Evolutionary conservation across 2,329 filamentous ascomycete species (phyloP), one percentile per base, ranked within the genome.

Genomic region (Trichoderma koningiopsis): DNA sequence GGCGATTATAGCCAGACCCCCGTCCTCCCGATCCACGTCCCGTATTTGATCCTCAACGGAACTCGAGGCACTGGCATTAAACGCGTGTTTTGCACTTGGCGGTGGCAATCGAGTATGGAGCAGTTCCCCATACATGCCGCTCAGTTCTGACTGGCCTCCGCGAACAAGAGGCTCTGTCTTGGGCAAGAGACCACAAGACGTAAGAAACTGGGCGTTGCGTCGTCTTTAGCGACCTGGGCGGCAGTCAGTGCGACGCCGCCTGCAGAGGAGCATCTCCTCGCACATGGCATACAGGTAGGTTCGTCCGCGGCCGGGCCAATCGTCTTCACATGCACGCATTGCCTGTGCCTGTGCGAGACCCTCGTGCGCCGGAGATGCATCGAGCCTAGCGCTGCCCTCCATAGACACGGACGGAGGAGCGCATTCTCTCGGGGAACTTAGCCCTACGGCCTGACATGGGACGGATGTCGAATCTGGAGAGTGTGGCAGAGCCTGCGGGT

Each of bases 1-100:
- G 55, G 53, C 61, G 52, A 70, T 70, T 70, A 70, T 70, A 70
- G 55, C 60, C 56, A 60, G 68, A 59, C 68, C 37, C 61, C 68
- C 62, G 53, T 19, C 52, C 59, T 27, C 13, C 35, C 27, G 60
- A 57, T 57, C 60, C 67, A 40, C 29, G 60, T 64, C 37, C 59
- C 58, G 58, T 60, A 60, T 60, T 43, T 37, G 37, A 31, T 47
- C 40, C 58, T 43, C 47, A 49, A 49, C 59, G 33, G 4, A 55
- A 43, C 24, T 55, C 33, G 24, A 64, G 61, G 61, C 52, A 40
- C 27, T 55, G 27, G 61, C 49, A 55, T 56, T 40, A 37, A 56
- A 64, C 61, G 56, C 61, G 61, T 64, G 61, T 52, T 64, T 56
- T 64, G 61, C 49, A 64, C 49, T 49, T 64, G 61, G 61, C 61